These are phyloP conservation scores for Parafenestella ontariensis DNA, from an alignment of 2,329 filamentous ascomycete genomes.

Conservation along the genomic window DNA sequence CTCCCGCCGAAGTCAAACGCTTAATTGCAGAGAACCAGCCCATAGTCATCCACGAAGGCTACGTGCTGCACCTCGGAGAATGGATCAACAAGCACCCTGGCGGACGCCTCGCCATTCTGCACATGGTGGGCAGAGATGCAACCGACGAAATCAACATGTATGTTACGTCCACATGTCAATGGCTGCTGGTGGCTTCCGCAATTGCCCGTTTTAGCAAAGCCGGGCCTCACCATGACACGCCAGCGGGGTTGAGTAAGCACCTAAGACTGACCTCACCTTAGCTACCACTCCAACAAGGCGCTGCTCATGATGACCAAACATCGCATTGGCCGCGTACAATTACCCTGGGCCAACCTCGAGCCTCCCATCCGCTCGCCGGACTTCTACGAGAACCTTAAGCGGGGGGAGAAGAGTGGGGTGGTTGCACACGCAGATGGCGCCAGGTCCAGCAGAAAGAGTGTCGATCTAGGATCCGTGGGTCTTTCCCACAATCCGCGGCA, in stretches of 20 bases:
- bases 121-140: constrained; percentile 67
- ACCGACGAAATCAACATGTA: constrained; percentile 67
- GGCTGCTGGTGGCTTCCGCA: constrained; percentile 11
- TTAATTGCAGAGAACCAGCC: constrained; percentile 63
- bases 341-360: constrained; percentile 64
- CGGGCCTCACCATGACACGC: constrained; percentile 6
- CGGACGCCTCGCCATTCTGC: constrained; percentile 64
- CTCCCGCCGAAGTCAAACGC: constrained; percentile 56
- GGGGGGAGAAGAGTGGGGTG: constrained; percentile 13
- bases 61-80: constrained; percentile 62
- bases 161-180: constrained; percentile 29
- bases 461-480: constrained; percentile 41
- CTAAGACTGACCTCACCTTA: constrained; percentile 46
- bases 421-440: constrained; percentile 14
- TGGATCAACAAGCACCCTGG: constrained; percentile 68
- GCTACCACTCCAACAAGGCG: constrained; percentile 64
- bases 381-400: constrained; percentile 41
- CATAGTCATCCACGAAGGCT: constrained; percentile 64
- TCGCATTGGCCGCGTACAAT: constrained; percentile 64
- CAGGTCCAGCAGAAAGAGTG: constrained; percentile 21
- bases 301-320: constrained; percentile 65
- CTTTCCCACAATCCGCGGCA: constrained; percentile 8
- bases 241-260: constrained; percentile 15
- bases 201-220: constrained; percentile 13
- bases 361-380: constrained; percentile 65